Evolutionary conservation across 208 protist species (phyloP).

Genomic region (Crithidia mellificae): DNA sequence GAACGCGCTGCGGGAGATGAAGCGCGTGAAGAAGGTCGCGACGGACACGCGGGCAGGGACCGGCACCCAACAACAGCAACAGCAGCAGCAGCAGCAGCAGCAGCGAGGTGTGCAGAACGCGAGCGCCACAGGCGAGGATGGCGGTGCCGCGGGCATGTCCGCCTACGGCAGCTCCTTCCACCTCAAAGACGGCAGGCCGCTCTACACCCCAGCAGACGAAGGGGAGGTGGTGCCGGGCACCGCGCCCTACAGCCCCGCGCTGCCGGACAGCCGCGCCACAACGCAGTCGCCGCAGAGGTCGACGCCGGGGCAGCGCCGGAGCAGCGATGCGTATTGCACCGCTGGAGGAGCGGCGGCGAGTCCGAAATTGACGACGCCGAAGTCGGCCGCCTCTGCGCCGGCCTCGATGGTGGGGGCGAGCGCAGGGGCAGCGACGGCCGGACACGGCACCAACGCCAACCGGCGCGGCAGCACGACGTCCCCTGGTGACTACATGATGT

Average conservation of each 20-base stretch:
- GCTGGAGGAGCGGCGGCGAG: no score
- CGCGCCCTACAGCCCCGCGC: not conserved
- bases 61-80: no score
- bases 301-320: not conserved
- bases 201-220: conserved; percentile 6
- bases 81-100: not conserved
- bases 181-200: not conserved
- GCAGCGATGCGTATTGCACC: no score
- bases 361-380: no score
- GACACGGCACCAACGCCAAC: not conserved
- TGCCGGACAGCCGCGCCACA: not conserved
- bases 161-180: conserved; percentile 21
- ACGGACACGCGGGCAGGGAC: conserved; percentile 8
- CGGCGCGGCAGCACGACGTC: not conserved
- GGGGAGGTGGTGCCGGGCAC: not conserved
- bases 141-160: not conserved
- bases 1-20: not conserved
- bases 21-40: not conserved
- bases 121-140: not conserved
- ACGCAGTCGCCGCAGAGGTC: not conserved
- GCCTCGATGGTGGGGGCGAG: no score
- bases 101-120: not conserved
- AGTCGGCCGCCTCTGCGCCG: no score
- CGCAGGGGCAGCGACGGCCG: no score
- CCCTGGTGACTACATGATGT: not conserved